Percentiles rank a stretch among this genome's conserved stretches.
These are phyloP conservation scores for Sclerotinia borealis DNA, from an alignment of 2,329 filamentous ascomycete species.

Conservation along the genomic window DNA sequence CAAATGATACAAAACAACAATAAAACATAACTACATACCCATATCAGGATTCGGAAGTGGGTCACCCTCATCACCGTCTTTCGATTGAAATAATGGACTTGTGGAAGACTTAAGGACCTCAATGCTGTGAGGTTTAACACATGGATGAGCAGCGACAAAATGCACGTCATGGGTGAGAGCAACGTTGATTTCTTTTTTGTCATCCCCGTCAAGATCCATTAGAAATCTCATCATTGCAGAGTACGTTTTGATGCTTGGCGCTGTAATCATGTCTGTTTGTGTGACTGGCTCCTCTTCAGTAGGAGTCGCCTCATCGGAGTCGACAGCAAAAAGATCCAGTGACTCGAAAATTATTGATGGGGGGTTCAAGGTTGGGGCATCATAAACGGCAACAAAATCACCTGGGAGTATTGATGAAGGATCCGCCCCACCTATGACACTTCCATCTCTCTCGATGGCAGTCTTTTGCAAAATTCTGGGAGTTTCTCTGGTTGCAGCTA, in stretches of 20 bases:
- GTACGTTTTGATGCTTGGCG: conserved; percentile 26
- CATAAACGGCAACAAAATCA: conserved; percentile 57
- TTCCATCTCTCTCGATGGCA: conserved; percentile 53
- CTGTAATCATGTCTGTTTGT: conserved; percentile 13
- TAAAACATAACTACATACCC: neutral
- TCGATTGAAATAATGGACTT: conserved; percentile 53
- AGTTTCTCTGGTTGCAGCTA: conserved; percentile 45
- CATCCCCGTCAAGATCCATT: conserved; percentile 18
- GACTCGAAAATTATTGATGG: conserved; percentile 45
- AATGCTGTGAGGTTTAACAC: conserved; percentile 50
- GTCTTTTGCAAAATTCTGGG: conserved; percentile 57
- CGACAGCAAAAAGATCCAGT: conserved; percentile 43
- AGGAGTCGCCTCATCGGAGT: conserved; percentile 36
- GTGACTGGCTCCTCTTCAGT: conserved; percentile 31
- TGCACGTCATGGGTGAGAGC: conserved; percentile 52
- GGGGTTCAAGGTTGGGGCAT: conserved; percentile 44
- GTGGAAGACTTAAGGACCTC: conserved; percentile 53
- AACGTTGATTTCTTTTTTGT: conserved; percentile 26
- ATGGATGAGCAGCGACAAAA: conserved; percentile 62
- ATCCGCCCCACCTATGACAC: conserved; percentile 53
- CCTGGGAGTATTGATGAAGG: conserved; percentile 49
- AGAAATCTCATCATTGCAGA: conserved; percentile 31
- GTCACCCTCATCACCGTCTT: conserved; percentile 30
- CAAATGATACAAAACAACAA: neutral
- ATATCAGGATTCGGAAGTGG: conserved; percentile 1